Evolutionary conservation across 2,329 filamentous ascomycete genomes (phyloP), one percentile per base, ranked within the genome.

Genomic region (Diaporthe sp.): DNA sequence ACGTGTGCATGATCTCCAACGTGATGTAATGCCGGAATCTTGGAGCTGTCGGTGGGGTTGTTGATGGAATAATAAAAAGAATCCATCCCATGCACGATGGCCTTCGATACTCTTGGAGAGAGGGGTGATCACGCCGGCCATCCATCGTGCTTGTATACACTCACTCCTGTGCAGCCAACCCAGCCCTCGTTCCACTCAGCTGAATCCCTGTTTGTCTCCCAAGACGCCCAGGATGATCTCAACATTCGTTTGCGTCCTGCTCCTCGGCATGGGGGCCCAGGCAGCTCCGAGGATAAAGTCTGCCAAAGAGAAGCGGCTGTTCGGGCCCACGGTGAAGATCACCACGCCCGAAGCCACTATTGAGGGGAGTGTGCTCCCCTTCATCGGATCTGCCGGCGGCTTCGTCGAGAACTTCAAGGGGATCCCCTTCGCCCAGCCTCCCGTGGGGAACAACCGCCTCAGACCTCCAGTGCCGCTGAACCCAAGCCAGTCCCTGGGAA

Each of bases 351-450:
- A 37, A 6, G 63, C 63, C 31, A 68, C 47, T 22, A 51, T 68
- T 13, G 63, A 68, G 13, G 63, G 63, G 3, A 53, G 63, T 22
- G 63, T 22, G 22, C 20, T 53, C n/a, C 63, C 89, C 6, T 85
- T 94, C 44, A 82, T 89, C 53, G 91, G 91, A 47, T 74, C 83
- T 78, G 76, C 81, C n/a, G 75, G 82, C 3, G 79, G 82, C 3
- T 83, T 84, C 44, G 87, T 95, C 25, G 94, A 96, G 75, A 90
- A 87, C 37, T 96, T 94, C 85, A 91, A 89, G 73, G 94, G 92
- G 31, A 94, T 97, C 74, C 94, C 94, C 3, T 97, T 92, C 80
- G 94, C 94, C 3, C 86, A 94, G 76, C 89, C 93, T 1, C 94
- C 94, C 0, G 87, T 89, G 0, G 93, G 92, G 0, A 82, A 86